These are phyloP conservation scores for Eudorina sp. DNA, from an alignment of 139 green algal species.

Conservation along the genomic window DNA sequence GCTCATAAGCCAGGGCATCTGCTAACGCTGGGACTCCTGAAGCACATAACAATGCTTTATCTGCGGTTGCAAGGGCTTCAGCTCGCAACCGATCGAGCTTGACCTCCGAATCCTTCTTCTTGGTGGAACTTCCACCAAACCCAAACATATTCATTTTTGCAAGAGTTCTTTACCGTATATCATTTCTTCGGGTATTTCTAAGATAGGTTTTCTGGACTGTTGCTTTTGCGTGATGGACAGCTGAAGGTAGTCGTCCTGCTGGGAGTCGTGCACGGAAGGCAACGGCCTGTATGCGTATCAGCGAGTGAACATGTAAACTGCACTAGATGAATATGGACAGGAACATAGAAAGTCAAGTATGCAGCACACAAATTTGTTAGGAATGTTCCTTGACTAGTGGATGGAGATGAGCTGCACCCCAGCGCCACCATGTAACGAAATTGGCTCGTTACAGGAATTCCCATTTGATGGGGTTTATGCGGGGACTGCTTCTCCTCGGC, in stretches of 20 bases:
- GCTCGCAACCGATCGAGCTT: not conserved
- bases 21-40: conserved; percentile 53
- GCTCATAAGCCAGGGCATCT: conserved; percentile 64
- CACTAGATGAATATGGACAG: too few relatives aligned
- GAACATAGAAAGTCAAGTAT: too few relatives aligned
- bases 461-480: conserved; percentile 9
- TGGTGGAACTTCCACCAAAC: not conserved
- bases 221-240: not conserved
- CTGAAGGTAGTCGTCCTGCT: not conserved
- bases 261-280: not conserved
- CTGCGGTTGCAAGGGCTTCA: not conserved
- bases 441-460: not conserved
- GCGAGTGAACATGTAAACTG: too few relatives aligned
- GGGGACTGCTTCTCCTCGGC: not conserved
- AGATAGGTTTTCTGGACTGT: not conserved
- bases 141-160: conserved; percentile 8
- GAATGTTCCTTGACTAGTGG: not conserved
- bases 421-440: not conserved
- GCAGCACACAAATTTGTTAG: too few relatives aligned
- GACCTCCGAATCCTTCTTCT: not conserved
- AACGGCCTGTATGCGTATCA: too few relatives aligned
- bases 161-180: too few relatives aligned
- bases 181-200: too few relatives aligned
- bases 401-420: not conserved
- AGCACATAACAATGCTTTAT: not conserved